These are phyloP conservation scores for Lagenidium giganteum DNA, from an alignment of 352 stramenopile species.

Conservation along the genomic window DNA sequence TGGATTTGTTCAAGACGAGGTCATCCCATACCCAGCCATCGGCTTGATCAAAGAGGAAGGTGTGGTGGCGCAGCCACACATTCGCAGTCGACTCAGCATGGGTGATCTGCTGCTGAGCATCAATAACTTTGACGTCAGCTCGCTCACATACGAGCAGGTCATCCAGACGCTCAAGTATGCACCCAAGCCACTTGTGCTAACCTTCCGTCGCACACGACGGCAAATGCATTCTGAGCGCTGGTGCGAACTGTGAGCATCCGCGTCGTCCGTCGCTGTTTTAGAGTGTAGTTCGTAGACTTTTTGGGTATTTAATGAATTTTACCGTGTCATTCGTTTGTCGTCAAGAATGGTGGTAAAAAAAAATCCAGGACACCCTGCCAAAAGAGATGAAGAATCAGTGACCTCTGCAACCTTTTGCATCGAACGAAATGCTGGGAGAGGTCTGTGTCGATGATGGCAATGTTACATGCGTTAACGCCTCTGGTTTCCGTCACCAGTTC, in stretches of 20 bases:
- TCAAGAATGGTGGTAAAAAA: no score
- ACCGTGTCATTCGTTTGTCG: no score
- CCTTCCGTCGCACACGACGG: conserved; percentile 37
- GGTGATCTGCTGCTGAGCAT: conserved; percentile 66
- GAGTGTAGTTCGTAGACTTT: no score
- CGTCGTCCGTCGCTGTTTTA: no score
- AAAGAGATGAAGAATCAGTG: no score
- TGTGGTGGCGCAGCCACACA: conserved; percentile 20
- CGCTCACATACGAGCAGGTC: conserved; percentile 48
- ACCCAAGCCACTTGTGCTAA: conserved; percentile 62
- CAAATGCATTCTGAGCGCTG: conserved; percentile 24
- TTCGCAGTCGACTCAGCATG: conserved; percentile 23
- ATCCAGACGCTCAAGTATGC: conserved; percentile 60
- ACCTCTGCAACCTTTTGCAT: no score
- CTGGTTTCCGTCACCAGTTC: no score
- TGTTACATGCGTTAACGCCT: no score
- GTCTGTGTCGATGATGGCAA: no score
- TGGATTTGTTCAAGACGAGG: conserved; percentile 40
- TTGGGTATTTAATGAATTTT: no score
- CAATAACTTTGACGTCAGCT: conserved; percentile 60
- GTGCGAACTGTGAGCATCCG: conserved; percentile 48
- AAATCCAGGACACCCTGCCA: no score
- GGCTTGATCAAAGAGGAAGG: conserved; percentile 25
- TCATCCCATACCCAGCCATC: conserved; percentile 50
- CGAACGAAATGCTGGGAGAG: no score